Evolutionary conservation across 208 protist species (phyloP), one percentile per base, ranked within the genome.

Genomic region (Trypanosoma scelopori): DNA sequence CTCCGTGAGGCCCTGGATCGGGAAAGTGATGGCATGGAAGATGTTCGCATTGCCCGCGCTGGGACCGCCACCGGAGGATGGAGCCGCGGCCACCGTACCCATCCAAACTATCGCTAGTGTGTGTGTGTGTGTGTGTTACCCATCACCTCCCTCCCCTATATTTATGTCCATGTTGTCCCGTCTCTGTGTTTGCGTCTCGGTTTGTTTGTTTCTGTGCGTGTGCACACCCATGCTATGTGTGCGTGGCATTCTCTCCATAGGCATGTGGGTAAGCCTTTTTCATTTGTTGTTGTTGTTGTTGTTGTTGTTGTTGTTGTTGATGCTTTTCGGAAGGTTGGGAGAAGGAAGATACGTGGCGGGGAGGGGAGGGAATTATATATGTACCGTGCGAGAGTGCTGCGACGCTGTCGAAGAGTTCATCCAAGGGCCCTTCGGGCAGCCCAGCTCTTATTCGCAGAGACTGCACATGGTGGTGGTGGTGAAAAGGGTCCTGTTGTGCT

Each of bases 1-100:
- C 69, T 92, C 59, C 81, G 89, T 20, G 89, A 95, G 73, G 81
- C 82, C 51, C 66, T 95, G 5, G 89, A 95, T 57, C 74, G 84
- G 1, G 89, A 94, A 56, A 91, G 85, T 64, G 89, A 94, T 56
- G 89, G 89, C 30, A 94, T 94, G 89, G 89, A 94, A 47, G 89
- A 94, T 69, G 89, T 94, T 6, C 82, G 89, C 1, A 57, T 92
- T 22, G 82, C 85, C 13, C 82, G 88, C 5, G 78, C 79, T 11
- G 88, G 85, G 6, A 85, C 82, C 43, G 83, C 88, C 5, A 91
- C 82, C 3, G 88, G 87, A 5, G 87, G 87, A 32, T 93, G 87
- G 87, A 85, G 55, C 43, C 69, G 76, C 43, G 81, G 84, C 61
- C 76, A 89, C 57, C 87, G 87, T 51, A 82, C 79, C 1, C 69